Evolutionary conservation across 2,329 filamentous ascomycete genomes (phyloP), one percentile per base, ranked within the genome.

Genomic region (Cladosporium velox): DNA sequence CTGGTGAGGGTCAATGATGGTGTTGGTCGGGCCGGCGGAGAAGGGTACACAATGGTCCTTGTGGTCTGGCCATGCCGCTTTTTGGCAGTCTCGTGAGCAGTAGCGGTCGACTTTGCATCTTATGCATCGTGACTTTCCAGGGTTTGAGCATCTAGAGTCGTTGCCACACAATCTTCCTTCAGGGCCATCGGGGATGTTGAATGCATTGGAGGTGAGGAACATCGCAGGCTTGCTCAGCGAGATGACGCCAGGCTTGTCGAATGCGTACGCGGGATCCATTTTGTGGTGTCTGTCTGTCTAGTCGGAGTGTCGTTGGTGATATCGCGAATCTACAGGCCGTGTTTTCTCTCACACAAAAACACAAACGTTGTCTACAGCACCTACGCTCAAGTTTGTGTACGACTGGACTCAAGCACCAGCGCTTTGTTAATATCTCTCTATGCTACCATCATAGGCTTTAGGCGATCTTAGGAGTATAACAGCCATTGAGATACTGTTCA

Each of bases 1-100:
- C 34, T 62, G 44, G 18, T 35, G 44, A 35, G 59, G 59, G 26
- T 62, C 59, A 21, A 62, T 41, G 47, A 62, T 62, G 28, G 59
- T 54, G 44, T 62, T 62, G 44, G 59, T 62, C 6, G 59, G 59
- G 21, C 54, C 59, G 30, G 28, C 21, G 4, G 59, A 62, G 30
- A 62, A 62, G 2, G 44, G 44, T 10, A 24, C 47, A 64, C 76
- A 77, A 15, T 69, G 62, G 52, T 75, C 76, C 67, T 79, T 78
- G 72, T 79, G 76, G 1, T 28, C 55, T 55, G 76, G 76, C 72
- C 72, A 77, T 60, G 76, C 70, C 14, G 71, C 68, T 47, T 73
- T 76, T 60, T 79, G 76, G 65, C 76, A 79, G 15, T 75, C 72
- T 57, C 70, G 72, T 44, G 67, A 67, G 61, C 77, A 79, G 70